Conservation (phyloP, 2,329 filamentous ascomycete species). For the Zymoseptoria pseudotritici region DNA sequence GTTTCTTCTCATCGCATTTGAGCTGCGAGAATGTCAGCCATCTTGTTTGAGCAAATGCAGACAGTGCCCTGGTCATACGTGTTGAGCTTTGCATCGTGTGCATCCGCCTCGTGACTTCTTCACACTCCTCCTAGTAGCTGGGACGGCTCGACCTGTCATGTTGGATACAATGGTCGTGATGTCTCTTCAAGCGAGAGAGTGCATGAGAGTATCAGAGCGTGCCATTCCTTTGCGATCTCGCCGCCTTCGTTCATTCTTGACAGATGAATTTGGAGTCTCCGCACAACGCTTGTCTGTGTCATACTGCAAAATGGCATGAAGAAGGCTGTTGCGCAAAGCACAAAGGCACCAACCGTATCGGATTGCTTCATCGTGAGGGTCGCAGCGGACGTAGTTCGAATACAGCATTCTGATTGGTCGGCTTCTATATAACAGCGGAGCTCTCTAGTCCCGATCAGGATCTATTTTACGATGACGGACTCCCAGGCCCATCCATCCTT, state of each 20-base stretch:
- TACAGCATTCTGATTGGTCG: background rate
- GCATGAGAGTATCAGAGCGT: no score
- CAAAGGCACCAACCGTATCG: background rate
- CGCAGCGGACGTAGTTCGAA: background rate
- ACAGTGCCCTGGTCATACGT: background rate
- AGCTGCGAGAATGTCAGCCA: slow-evolving; percentile 1
- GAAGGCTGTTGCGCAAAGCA: background rate
- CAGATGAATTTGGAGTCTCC: background rate
- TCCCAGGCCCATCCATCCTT: no score
- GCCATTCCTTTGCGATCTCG: background rate
- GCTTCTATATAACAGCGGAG: background rate
- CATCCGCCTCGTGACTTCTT: slow-evolving; percentile 11
- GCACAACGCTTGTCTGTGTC: background rate
- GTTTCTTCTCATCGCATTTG: slow-evolving; percentile 11
- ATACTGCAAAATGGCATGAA: background rate
- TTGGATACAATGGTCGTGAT: background rate
- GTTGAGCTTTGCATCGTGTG: slow-evolving; percentile 12
- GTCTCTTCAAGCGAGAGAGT: background rate
- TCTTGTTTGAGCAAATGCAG: background rate
- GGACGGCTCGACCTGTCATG: background rate
- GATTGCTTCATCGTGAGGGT: background rate
- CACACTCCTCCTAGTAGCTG: slow-evolving; percentile 6
- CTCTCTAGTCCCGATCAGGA: background rate
- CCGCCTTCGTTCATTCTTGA: background rate
- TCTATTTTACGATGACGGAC: background rate